Base-by-base conservation (phyloP, 2,329 filamentous ascomycete genomes). In the Atkinsonella texensis region DNA sequence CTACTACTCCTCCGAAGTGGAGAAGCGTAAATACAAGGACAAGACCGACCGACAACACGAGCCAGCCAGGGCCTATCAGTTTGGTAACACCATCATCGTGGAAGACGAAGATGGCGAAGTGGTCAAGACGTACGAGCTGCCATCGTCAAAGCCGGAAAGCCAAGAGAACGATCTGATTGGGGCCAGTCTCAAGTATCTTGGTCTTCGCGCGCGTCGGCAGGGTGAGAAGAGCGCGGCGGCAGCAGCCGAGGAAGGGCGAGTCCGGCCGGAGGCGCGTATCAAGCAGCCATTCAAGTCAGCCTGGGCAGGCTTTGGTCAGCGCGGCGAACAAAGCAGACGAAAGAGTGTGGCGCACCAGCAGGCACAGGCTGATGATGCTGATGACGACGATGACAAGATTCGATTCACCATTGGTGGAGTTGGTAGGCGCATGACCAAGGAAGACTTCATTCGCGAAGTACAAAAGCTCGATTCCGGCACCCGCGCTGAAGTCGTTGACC, bases 41-140 rank as follows among this genome's bases (percentile, higher is more conserved):
- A 81, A 83, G 65, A 64, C 72, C 2, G 79, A 83, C 39, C 74
- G 79, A 49, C 77, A 72, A 57, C 76, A 81, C 57, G 85, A 85
- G 51, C 85, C 87, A 12, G 88, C 88, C n/a, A 74, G 84, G 46
- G 87, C 87, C 5, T 94, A 90, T 63, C 87, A 90, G 58, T 91
- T 89, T 61, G 88, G 88, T 56, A 90, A 88, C 63, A 90, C 78
- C 43, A 88, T 94, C 57, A 91, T 94, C 63, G 85, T 94, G 15
- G 87, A 94, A 68, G 87, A 94, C 55, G 85, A 87, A 65, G 84
- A 90, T 59, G 87, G 87, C 43, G 88, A 94, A 64, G 88, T 94
- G 33, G 79, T 94, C 63, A 90, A 90, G 70, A 83, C 87, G 52
- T 90, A 89, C 62, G 83, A 90, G 56, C 76, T 91, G 31, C 83